These are phyloP conservation scores for Fusarium heterosporum DNA, from an alignment of 2,329 filamentous ascomycete genomes.

Conservation along the genomic window DNA sequence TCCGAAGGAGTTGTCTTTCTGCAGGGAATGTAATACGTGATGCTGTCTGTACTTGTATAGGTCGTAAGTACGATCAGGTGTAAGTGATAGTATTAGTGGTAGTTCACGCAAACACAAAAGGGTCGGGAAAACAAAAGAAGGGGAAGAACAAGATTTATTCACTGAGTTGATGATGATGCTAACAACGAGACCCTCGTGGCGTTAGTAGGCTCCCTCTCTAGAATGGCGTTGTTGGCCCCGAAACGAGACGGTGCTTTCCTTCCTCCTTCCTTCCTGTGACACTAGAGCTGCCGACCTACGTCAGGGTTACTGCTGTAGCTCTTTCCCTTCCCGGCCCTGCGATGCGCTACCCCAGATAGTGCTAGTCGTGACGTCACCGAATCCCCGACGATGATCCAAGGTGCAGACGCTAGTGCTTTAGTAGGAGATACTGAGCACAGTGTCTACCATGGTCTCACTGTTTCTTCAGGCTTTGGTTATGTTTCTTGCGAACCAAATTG, in stretches of 20 bases:
- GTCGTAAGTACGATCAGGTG: slow-evolving; percentile 5
- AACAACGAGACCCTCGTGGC: slow-evolving; percentile 32
- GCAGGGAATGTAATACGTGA: slow-evolving; percentile 18
- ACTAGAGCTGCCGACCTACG: slow-evolving; percentile 28
- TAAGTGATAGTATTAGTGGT: slow-evolving; percentile 7
- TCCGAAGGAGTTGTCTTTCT: slow-evolving; percentile 16
- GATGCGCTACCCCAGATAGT: slow-evolving; percentile 43
- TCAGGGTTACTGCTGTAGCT: slow-evolving; percentile 40
- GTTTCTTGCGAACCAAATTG: background rate
- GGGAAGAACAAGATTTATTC: slow-evolving; percentile 41
- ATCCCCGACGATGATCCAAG: slow-evolving; percentile 43
- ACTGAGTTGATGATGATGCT: slow-evolving; percentile 38
- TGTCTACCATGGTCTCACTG: background rate
- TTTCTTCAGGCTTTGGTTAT: slow-evolving; percentile 20
- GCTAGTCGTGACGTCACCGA: slow-evolving; percentile 43
- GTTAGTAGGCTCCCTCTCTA: slow-evolving; percentile 26
- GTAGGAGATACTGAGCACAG: slow-evolving; percentile 6
- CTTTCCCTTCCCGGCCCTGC: slow-evolving; percentile 28
- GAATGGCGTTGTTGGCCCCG: slow-evolving; percentile 37
- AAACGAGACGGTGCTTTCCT: slow-evolving; percentile 38
- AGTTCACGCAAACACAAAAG: background rate
- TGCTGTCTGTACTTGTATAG: slow-evolving; percentile 2
- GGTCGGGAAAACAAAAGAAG: background rate
- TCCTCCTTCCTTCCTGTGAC: background rate
- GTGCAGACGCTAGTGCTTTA: slow-evolving; percentile 28